phyloP scores from a whole-genome alignment of 2,329 filamentous ascomycete genomes.

The Sarocladium oryzae region DNA sequence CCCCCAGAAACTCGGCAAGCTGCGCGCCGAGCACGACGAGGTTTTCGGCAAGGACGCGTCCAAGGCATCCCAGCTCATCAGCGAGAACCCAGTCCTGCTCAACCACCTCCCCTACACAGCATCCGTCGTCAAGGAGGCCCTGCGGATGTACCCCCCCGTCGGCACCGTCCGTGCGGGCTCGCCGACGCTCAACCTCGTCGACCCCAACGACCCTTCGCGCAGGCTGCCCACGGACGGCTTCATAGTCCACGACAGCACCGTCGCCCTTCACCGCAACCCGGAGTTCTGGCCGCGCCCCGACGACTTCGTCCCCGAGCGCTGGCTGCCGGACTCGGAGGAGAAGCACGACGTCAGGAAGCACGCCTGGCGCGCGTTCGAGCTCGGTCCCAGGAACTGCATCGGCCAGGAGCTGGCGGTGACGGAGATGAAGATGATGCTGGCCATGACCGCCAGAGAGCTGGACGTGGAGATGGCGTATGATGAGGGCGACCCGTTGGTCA shows the following conservation, averaged over 20 bases:
- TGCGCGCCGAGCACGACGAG: conserved; percentile 23
- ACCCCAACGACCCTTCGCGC: neutral
- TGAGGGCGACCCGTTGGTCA: neutral
- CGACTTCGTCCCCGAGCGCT: conserved; percentile 33
- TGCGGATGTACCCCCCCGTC: conserved; percentile 45
- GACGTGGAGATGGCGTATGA: neutral
- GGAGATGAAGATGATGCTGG: conserved; percentile 22
- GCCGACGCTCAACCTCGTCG: neutral
- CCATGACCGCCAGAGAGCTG: neutral
- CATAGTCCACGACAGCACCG: conserved; percentile 25
- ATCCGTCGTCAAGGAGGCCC: conserved; percentile 46
- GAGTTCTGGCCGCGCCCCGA: conserved; percentile 24
- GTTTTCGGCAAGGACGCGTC: conserved; percentile 39
- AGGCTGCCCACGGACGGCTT: conserved; percentile 19
- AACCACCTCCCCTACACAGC: conserved; percentile 44
- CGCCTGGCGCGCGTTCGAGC: conserved; percentile 37
- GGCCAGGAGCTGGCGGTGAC: conserved; percentile 44
- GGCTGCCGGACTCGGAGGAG: conserved; percentile 13
- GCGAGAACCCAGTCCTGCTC: conserved; percentile 30
- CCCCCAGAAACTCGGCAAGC: conserved; percentile 27
- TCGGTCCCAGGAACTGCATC: conserved; percentile 41
- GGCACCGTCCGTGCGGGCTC: conserved; percentile 28
- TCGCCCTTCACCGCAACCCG: conserved; percentile 26
- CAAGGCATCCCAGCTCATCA: conserved; percentile 30
- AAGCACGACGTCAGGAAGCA: neutral